Conservation (phyloP, 2,329 filamentous ascomycete genomes). For the Hypoxylon sp. region DNA sequence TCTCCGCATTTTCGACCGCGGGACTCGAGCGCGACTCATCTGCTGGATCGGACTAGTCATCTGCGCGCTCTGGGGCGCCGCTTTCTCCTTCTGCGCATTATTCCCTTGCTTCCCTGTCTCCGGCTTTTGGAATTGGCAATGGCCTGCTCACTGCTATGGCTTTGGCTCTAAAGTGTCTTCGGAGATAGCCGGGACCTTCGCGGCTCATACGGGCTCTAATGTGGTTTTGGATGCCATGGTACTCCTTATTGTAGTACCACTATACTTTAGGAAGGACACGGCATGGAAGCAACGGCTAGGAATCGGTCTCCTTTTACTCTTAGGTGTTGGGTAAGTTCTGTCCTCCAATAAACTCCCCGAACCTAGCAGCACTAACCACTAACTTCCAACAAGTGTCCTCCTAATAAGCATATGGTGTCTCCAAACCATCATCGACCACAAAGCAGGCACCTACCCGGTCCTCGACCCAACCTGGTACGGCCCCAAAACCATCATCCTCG, state of each 20-base stretch:
- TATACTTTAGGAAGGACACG: conserved; percentile 51
- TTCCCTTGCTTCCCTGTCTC: conserved; percentile 54
- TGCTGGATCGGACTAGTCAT: conserved; percentile 50
- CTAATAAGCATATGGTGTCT: conserved; percentile 55
- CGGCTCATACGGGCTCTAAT: conserved; percentile 53
- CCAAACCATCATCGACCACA: conserved; percentile 50
- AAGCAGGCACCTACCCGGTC: conserved; percentile 55
- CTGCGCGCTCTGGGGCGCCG: conserved; percentile 52
- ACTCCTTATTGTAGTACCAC: conserved; percentile 53
- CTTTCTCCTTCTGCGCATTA: conserved; percentile 52
- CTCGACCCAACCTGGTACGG: conserved; percentile 58
- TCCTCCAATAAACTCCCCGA: not conserved
- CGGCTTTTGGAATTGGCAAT: conserved; percentile 53
- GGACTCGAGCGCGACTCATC: conserved; percentile 40
- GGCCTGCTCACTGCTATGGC: conserved; percentile 49
- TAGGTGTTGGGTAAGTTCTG: conserved; percentile 54
- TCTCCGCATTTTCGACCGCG: conserved; percentile 55
- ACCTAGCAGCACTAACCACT: not conserved
- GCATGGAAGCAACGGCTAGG: conserved; percentile 53
- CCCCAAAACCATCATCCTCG: conserved; percentile 54
- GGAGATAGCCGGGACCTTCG: conserved; percentile 51
- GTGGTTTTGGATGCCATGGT: conserved; percentile 54
- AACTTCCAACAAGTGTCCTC: conserved; percentile 48
- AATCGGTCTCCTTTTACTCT: conserved; percentile 51
- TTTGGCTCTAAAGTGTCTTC: conserved; percentile 52